Evolutionary conservation across 129 eudicot genomes (phyloP).

Genomic region (Chrysanthemum seticuspe): DNA sequence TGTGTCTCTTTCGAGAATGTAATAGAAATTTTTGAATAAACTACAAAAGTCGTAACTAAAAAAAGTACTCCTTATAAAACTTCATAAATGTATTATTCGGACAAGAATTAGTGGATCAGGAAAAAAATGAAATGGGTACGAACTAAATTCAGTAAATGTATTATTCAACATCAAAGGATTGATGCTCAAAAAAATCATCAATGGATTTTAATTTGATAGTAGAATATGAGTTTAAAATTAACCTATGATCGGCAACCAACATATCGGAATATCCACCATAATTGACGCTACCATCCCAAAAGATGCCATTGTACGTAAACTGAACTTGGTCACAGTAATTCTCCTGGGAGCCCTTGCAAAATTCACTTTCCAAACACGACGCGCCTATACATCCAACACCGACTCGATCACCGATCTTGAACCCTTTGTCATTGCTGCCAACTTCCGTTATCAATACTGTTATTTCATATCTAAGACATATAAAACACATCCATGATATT

Average conservation of each 20-base stretch:
- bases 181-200: background rate
- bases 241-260: conserved; percentile 83
- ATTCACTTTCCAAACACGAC: conserved; percentile 73
- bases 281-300: conserved; percentile 94
- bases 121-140: no score
- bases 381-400: conserved; percentile 90
- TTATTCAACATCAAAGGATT: no score
- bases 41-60: background rate
- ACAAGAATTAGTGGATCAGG: no score
- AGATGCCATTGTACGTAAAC: conserved; percentile 66
- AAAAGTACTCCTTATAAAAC: background rate
- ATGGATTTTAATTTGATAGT: no score
- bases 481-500: no score
- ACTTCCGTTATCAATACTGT: conserved; percentile 74
- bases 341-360: conserved; percentile 50
- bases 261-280: conserved; percentile 90
- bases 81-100: no score
- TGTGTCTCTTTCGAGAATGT: no score
- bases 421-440: conserved; percentile 65
- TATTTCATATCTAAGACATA: conserved; percentile 68
- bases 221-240: background rate
- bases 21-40: no score
- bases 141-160: no score
- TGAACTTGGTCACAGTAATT: conserved; percentile 77
- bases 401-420: conserved; percentile 76